Evolutionary conservation across 371 early-diverging fungal species (phyloP).

Genomic region (Syncephalastrum racemosum): DNA sequence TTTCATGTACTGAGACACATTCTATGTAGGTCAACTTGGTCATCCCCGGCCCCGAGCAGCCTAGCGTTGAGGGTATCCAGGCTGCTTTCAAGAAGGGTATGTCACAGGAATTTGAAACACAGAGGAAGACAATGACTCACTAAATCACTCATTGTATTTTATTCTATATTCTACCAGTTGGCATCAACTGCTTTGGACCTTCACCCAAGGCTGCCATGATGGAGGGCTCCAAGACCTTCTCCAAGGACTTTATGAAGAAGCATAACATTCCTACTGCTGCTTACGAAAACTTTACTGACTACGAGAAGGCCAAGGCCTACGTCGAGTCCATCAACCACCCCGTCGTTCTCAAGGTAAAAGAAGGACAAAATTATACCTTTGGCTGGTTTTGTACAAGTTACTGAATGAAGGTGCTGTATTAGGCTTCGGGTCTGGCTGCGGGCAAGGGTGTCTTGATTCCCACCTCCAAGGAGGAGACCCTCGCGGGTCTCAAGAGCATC

Average conservation of each 20-base stretch:
- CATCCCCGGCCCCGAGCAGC: slow-evolving; percentile 96
- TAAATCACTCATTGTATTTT: background rate
- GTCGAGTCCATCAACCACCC: slow-evolving; percentile 58
- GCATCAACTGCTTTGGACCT: slow-evolving; percentile 95
- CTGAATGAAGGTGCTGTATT: slow-evolving; percentile 30
- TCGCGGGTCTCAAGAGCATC: slow-evolving; percentile 79
- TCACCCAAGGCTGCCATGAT: slow-evolving; percentile 86
- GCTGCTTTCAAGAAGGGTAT: slow-evolving; percentile 80
- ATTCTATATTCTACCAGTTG: slow-evolving; percentile 56
- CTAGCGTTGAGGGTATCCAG: slow-evolving; percentile 91
- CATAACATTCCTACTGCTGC: slow-evolving; percentile 95
- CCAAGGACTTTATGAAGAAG: slow-evolving; percentile 96
- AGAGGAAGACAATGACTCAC: slow-evolving; percentile 1
- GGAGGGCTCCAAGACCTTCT: slow-evolving; percentile 97
- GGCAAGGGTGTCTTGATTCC: slow-evolving; percentile 98
- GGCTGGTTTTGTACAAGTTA: background rate
- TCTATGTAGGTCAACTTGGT: slow-evolving; percentile 67
- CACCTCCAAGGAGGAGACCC: slow-evolving; percentile 80
- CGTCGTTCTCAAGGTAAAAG: slow-evolving; percentile 74
- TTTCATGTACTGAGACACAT: background rate
- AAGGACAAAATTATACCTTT: slow-evolving; percentile 5
- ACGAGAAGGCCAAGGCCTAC: slow-evolving; percentile 74
- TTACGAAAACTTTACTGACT: slow-evolving; percentile 90
- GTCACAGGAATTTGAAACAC: slow-evolving; percentile 1
- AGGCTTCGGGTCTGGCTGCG: slow-evolving; percentile 93